These are phyloP conservation scores for Drosera capensis DNA, from an alignment of 148 eudicot species.

Conservation along the genomic window DNA sequence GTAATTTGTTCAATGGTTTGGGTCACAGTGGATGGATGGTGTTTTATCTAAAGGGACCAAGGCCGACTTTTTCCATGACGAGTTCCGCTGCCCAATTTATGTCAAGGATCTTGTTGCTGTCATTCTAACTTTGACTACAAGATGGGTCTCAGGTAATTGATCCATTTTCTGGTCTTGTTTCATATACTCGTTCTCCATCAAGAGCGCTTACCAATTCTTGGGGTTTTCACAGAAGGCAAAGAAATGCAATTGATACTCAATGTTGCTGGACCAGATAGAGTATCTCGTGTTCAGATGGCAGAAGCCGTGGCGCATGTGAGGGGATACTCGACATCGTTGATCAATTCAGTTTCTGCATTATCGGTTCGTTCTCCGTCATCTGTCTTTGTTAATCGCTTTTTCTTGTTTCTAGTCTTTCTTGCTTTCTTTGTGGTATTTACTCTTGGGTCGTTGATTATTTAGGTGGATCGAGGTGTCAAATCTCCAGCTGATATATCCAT, in stretches of 20 bases:
- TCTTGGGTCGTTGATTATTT: conserved; percentile 7
- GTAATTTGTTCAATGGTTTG: too few relatives aligned
- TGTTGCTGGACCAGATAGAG: conserved; percentile 79
- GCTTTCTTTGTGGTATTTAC: neutral
- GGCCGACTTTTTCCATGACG: conserved; percentile 62
- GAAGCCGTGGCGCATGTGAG: conserved; percentile 57
- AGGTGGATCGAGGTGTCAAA: conserved; percentile 86
- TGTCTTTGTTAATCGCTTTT: too few relatives aligned
- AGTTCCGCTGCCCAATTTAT: conserved; percentile 80
- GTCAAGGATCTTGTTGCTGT: conserved; percentile 69
- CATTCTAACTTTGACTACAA: conserved; percentile 29
- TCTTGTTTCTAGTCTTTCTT: neutral
- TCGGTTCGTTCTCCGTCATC: too few relatives aligned
- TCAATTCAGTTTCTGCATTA: conserved; percentile 71
- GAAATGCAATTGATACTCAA: conserved; percentile 53
- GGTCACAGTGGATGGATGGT: conserved; percentile 73
- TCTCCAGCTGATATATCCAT: conserved; percentile 93
- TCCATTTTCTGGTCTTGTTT: neutral
- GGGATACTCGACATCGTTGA: conserved; percentile 50
- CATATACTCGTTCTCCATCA: neutral
- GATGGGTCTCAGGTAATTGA: conserved; percentile 59
- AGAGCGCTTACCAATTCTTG: neutral
- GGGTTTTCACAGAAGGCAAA: conserved; percentile 31
- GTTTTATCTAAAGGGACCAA: conserved; percentile 56
- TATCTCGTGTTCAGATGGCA: conserved; percentile 87